A percentile compares a stretch with the other conserved stretches of the same genome.
Conservation (phyloP, 164 flowering plant species). For the Vitis cinerea region DNA sequence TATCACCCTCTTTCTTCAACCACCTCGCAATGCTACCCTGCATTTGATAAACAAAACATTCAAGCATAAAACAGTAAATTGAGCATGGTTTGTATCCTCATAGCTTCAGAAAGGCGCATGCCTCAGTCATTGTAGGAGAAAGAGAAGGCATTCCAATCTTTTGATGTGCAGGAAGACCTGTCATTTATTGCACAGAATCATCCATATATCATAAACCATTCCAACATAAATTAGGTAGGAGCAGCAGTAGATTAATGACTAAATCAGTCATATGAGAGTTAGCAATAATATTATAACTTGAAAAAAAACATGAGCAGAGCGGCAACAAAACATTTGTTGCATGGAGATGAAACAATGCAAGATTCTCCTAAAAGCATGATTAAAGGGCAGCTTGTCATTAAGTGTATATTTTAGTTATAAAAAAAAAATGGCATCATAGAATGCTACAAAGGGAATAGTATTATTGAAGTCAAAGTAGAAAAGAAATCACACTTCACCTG, state of each 20-base stretch:
- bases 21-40: constrained; percentile 97
- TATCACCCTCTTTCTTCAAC: constrained; percentile 98
- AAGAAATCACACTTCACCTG: constrained; percentile 39
- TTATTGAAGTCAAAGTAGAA: neutral
- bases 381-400: too few relatives aligned
- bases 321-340: too few relatives aligned
- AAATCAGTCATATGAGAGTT: neutral
- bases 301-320: too few relatives aligned
- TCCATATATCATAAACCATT: neutral
- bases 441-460: neutral
- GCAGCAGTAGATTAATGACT: neutral
- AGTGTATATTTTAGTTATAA: neutral
- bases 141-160: constrained; percentile 99
- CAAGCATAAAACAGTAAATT: constrained; percentile 3
- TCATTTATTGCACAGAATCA: constrained; percentile 15
- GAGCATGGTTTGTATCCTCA: neutral
- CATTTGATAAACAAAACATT: constrained; percentile 11
- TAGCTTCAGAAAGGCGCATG: constrained; percentile 14
- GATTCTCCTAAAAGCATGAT: too few relatives aligned
- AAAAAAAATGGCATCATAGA: neutral
- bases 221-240: neutral
- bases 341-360: too few relatives aligned
- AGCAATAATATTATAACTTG: too few relatives aligned
- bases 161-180: constrained; percentile 95
- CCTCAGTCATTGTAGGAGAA: constrained; percentile 99